A percentile compares a stretch with the other conserved stretches of the same genome.
These are phyloP conservation scores for Sporothrix inflata DNA, from an alignment of 2,329 filamentous ascomycete species.

Conservation along the genomic window DNA sequence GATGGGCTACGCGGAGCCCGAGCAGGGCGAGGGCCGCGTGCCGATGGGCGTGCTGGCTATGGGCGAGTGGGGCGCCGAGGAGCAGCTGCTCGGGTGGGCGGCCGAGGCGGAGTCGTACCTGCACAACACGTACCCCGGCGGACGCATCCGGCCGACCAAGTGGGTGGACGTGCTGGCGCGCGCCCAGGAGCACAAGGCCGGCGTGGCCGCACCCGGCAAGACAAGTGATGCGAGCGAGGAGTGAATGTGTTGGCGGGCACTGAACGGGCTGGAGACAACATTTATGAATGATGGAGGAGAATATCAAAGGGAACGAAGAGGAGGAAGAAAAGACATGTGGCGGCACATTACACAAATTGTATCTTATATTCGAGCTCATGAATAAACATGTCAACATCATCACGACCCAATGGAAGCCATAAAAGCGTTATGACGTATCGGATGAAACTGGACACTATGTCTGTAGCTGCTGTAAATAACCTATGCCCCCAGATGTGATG, in stretches of 20 bases:
- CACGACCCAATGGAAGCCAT: no score
- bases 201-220: not conserved
- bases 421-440: not conserved
- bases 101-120: constrained; percentile 60
- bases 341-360: not conserved
- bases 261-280: not conserved
- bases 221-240: not conserved
- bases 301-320: no score
- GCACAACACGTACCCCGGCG: constrained; percentile 48
- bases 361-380: no score
- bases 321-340: not conserved
- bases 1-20: constrained; percentile 68
- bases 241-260: not conserved
- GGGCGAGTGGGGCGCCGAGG: constrained; percentile 69
- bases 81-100: constrained; percentile 64
- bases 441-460: not conserved
- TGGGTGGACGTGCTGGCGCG: constrained; percentile 62
- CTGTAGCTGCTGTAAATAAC: no score
- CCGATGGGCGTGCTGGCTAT: constrained; percentile 66
- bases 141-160: constrained; percentile 54
- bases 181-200: constrained; percentile 38
- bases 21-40: constrained; percentile 60
- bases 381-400: no score
- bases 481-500: no score
- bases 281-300: not conserved